Conservation (phyloP, 805 yeast genomes). For the Schwanniomyces vanrijiae region DNA sequence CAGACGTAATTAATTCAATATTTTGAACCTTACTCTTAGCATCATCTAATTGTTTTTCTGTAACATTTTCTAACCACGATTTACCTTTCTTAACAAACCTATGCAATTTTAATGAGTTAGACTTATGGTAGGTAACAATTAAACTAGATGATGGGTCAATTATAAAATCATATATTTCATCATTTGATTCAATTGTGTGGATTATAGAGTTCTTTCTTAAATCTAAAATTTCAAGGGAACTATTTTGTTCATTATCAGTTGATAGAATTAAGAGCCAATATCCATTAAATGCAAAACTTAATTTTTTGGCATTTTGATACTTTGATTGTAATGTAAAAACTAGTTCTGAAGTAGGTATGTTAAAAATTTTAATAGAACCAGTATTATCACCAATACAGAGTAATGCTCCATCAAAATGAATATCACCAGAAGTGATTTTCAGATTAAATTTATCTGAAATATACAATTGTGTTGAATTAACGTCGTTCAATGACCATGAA, state of each 20-base stretch:
- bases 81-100: conserved; percentile 42
- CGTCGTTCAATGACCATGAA: conserved; percentile 18
- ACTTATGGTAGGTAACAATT: conserved; percentile 19
- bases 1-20: conserved; percentile 10
- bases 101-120: conserved; percentile 25
- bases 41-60: conserved; percentile 2
- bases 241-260: conserved; percentile 15
- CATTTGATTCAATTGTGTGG: conserved; percentile 26
- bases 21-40: conserved; percentile 3
- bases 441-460: conserved; percentile 8
- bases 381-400: conserved; percentile 37
- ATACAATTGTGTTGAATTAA: conserved; percentile 7
- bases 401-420: conserved; percentile 52
- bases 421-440: conserved; percentile 19
- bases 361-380: conserved; percentile 36
- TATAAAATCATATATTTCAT: conserved; percentile 19
- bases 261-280: conserved; percentile 51
- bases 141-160: conserved; percentile 39
- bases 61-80: conserved; percentile 24
- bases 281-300: conserved; percentile 63
- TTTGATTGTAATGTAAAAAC: conserved; percentile 23
- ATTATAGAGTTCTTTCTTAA: conserved; percentile 39
- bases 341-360: conserved; percentile 34
- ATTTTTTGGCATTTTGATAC: conserved; percentile 23
- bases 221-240: conserved; percentile 45